Percentiles rank a stretch among this genome's conserved stretches.
phyloP scores from a whole-genome alignment of 2,329 filamentous ascomycete species.

The Ramularia endophylla region DNA sequence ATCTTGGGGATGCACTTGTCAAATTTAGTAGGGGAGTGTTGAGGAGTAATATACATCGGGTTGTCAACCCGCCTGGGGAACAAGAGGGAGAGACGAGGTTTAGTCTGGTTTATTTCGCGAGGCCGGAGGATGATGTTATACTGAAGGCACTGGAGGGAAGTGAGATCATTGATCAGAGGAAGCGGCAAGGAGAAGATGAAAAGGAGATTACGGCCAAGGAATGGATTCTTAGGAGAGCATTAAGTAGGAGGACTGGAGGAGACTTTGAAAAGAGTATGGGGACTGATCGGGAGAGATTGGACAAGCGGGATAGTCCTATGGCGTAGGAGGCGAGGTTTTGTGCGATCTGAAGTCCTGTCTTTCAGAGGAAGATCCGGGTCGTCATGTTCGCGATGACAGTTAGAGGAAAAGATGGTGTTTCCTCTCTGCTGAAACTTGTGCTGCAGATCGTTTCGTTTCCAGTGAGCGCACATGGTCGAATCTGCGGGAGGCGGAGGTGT shows the following conservation, averaged over 20 bases:
- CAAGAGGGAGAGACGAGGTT: slow-evolving; percentile 43
- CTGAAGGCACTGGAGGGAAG: slow-evolving; percentile 34
- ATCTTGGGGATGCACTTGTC: slow-evolving; percentile 44
- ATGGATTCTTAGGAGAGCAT: slow-evolving; percentile 38
- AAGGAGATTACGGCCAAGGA: slow-evolving; percentile 23
- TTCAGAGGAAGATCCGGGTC: too few relatives aligned
- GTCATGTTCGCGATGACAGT: too few relatives aligned
- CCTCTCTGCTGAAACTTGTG: too few relatives aligned
- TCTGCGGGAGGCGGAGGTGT: too few relatives aligned
- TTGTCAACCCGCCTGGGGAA: slow-evolving; percentile 43
- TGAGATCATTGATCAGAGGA: slow-evolving; percentile 24
- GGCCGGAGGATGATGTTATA: slow-evolving; percentile 46
- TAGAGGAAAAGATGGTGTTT: too few relatives aligned
- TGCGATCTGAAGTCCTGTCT: too few relatives aligned
- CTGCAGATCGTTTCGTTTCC: too few relatives aligned
- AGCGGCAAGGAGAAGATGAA: slow-evolving; percentile 18
- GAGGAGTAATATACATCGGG: slow-evolving; percentile 39
- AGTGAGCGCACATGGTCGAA: too few relatives aligned
- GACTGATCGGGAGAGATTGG: slow-evolving; percentile 14
- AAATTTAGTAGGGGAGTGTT: slow-evolving; percentile 38
- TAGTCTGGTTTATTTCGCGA: slow-evolving; percentile 51
- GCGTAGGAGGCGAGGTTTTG: too few relatives aligned
- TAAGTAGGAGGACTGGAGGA: slow-evolving; percentile 25
- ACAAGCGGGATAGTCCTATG: too few relatives aligned
- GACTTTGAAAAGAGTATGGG: slow-evolving; percentile 15